Base-by-base conservation (phyloP, 2,329 filamentous ascomycete genomes). In the Arthrobotrys megalospora region DNA sequence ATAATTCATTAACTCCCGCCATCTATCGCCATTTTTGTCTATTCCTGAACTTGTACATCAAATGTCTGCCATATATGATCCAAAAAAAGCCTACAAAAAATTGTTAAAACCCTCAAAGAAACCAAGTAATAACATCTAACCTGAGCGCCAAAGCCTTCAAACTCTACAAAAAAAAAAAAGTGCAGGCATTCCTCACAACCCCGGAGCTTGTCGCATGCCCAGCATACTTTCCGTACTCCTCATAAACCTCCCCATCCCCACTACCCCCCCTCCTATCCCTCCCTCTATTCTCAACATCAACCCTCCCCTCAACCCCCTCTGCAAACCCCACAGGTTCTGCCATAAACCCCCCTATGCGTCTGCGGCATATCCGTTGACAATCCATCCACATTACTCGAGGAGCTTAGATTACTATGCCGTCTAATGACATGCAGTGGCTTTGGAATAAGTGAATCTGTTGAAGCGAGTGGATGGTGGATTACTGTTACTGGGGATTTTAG, bases 141-240 rank as follows among this genome's bases (percentile, higher is more conserved):
- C 12, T 3, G 11, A n/a, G n/a, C 41, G 41, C 41, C 41, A 45
- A 45, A 8, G 12, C 36, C 7, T 38, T 38, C 36, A 38, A 38
- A 38, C 7, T 12, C 36, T 6, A 38, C 36, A 38, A 21, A 55
- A 16, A 21, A 60, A n/a, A 14, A 36, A 34, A 52, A 52, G 28
- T 28, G 24, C 11, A 36, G 14, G 28, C 3, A 55, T 8, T 4
- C 19, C 16, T 60, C 36, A 60, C 55, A 60, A 7, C 19, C 55
- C 55, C 16, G 55, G 55, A 4, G 55, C 55, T 60, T 66, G 62
- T 28, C 53, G 65, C 45, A 78, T 47, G 14, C 75, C 75, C 63
- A 78, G 10, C 75, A 78, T 78, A 50, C 75, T 78, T 50, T 78
- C 75, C 47, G 75, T 78, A 58, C 75, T 78, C 36, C 52, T 60